Evolutionary conservation across 495 filamentous ascomycete species (phyloP).

Genomic region (Xylaria venustula): DNA sequence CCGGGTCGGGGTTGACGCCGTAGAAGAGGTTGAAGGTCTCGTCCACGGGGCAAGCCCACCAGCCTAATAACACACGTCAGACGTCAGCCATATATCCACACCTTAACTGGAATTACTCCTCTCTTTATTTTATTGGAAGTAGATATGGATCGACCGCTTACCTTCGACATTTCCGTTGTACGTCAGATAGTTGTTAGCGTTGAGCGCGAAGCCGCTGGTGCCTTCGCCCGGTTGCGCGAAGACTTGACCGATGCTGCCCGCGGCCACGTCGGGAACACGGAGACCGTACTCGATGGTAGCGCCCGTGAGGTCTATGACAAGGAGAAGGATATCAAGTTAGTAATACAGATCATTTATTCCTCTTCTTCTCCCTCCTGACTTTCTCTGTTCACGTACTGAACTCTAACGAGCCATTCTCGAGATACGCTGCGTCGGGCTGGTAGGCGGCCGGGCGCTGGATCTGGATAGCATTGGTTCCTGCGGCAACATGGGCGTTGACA

Average conservation of each 20-base stretch:
- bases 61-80: not conserved
- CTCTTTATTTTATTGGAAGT: not conserved
- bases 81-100: not conserved
- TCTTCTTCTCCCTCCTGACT: not conserved
- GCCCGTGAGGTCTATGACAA: not conserved
- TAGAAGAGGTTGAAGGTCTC: constrained; percentile 8
- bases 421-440: not conserved
- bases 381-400: constrained; percentile 6
- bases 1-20: not conserved
- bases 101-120: not conserved
- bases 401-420: not conserved
- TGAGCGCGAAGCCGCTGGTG: not conserved
- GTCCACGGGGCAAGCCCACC: constrained; percentile 14
- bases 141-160: not conserved
- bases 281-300: not conserved
- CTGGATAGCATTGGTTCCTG: not conserved
- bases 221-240: not conserved
- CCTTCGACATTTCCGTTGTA: constrained; percentile 6
- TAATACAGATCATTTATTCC: not conserved
- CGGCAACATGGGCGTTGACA: constrained; percentile 1
- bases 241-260: not conserved
- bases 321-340: not conserved
- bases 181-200: not conserved
- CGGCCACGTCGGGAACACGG: not conserved
- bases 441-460: constrained; percentile 8